Evolutionary conservation across 73 alveolate species (phyloP), one percentile per base, ranked within the genome.

Genomic region (Paramecium caudatum): DNA sequence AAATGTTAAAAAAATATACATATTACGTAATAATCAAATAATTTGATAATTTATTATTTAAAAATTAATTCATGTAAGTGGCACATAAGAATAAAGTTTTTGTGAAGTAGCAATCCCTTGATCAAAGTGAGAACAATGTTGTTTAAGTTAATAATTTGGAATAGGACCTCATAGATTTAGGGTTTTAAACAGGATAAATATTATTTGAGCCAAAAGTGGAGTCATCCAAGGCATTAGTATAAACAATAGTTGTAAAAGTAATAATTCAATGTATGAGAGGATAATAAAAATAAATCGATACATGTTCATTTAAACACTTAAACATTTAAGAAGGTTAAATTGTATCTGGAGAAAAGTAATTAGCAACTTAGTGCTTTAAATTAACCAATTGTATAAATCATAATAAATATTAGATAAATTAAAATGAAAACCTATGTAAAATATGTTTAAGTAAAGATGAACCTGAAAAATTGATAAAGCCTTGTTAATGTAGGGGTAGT

Each of bases 401-500:
- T 27, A 19, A 55, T 1, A 4, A 10, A 12, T 23, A 7, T 23
- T 55, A 55, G 80, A 55, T 55, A 13, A 65, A 65, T 33, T 10
- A 12, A 13, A 49, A 65, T 65, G 34, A 15, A 32, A 3, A 32
- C 6, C 16, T 30, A 6, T 91, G 95, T 46, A 82, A 95, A 65
- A 90, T 91, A 7, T 91, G 95, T 30, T 91, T 91, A 80, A 43
- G 83, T 15, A 95, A 90, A 30, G 90, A 36, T 8, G 16, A 47
- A 19, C 43, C 41, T 3, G 91, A 86, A 34, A 91, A 91, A 16
- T 47, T 93, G n/a, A 82, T 93, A 3, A 91, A 70, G 27, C 97
- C 97, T 12, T 93, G 97, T 55, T 55, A 78, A 27, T 93, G 97
- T 63, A 86, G 91, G 4, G 97, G 97, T 21, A 61, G 94, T 16